A percentile compares a stretch with the other conserved stretches of the same genome.
These are phyloP conservation scores for Biscutella auriculata DNA, from an alignment of 441 rosid species.

Conservation along the genomic window DNA sequence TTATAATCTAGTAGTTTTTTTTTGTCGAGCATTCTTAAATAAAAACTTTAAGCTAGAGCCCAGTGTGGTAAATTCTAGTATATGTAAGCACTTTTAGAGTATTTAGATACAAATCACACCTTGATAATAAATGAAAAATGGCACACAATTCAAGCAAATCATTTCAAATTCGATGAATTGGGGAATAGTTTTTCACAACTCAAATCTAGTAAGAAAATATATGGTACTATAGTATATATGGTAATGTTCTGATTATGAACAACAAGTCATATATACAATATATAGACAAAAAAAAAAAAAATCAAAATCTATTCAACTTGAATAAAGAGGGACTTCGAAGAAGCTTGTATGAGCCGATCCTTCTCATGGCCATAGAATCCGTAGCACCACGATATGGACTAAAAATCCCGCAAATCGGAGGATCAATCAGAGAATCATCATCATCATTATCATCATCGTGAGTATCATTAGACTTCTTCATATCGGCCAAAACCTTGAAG, in stretches of 20 bases:
- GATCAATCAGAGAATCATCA: neutral
- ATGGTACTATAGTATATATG: too few relatives aligned
- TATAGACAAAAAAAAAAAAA: neutral
- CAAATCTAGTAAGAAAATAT: too few relatives aligned
- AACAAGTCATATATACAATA: neutral
- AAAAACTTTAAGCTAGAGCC: too few relatives aligned
- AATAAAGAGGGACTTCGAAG: conserved; percentile 28
- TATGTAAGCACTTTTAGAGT: too few relatives aligned
- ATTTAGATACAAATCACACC: neutral
- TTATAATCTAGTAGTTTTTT: too few relatives aligned
- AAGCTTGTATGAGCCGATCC: conserved; percentile 27
- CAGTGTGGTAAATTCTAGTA: too few relatives aligned
- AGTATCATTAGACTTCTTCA: conserved; percentile 21
- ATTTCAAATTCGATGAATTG: neutral
- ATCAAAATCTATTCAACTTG: conserved; percentile 24
- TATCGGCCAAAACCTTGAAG: conserved; percentile 35
- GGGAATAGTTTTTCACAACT: neutral
- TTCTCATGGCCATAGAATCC: neutral
- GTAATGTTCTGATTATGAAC: conserved; percentile 7
- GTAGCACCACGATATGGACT: conserved; percentile 19
- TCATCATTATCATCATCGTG: conserved; percentile 8
- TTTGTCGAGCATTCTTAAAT: too few relatives aligned
- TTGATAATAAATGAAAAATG: too few relatives aligned
- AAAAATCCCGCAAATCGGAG: conserved; percentile 18
- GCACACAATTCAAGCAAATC: conserved; percentile 6